Conservation (phyloP, 139 green algal species). For the Coccomyxa sp. region DNA sequence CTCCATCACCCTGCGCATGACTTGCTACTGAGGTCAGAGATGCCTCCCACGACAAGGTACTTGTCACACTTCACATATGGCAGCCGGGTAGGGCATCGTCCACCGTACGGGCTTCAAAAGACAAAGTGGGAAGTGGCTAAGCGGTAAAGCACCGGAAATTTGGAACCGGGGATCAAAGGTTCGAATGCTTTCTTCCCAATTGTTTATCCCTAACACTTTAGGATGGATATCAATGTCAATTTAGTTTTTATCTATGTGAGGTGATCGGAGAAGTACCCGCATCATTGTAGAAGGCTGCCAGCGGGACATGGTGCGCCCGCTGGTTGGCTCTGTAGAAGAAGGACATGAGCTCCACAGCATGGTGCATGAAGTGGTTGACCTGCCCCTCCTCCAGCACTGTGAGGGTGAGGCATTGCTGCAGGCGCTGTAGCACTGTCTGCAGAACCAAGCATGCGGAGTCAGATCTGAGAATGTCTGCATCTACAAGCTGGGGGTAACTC, state of each 20-base stretch:
- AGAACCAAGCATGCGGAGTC: background rate
- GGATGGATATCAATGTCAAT: background rate
- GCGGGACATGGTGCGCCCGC: background rate
- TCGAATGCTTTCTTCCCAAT: background rate
- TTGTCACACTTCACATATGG: too few relatives aligned
- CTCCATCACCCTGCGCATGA: too few relatives aligned
- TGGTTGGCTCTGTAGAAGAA: background rate
- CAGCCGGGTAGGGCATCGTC: too few relatives aligned
- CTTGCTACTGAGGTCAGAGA: too few relatives aligned
- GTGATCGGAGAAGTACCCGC: background rate
- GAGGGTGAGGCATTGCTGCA: background rate
- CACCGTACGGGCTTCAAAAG: too few relatives aligned
- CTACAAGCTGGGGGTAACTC: too few relatives aligned
- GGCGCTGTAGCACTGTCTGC: background rate
- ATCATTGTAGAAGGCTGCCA: background rate
- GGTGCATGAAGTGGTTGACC: background rate
- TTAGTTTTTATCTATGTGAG: background rate
- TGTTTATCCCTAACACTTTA: background rate
- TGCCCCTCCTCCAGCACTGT: background rate
- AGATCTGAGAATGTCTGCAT: background rate
- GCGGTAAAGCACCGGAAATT: background rate
- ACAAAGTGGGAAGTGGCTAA: too few relatives aligned
- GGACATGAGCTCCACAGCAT: background rate
- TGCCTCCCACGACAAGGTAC: too few relatives aligned
- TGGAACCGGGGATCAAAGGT: background rate